Conservation (phyloP, 129 eudicot species). For the Arctium minus region DNA sequence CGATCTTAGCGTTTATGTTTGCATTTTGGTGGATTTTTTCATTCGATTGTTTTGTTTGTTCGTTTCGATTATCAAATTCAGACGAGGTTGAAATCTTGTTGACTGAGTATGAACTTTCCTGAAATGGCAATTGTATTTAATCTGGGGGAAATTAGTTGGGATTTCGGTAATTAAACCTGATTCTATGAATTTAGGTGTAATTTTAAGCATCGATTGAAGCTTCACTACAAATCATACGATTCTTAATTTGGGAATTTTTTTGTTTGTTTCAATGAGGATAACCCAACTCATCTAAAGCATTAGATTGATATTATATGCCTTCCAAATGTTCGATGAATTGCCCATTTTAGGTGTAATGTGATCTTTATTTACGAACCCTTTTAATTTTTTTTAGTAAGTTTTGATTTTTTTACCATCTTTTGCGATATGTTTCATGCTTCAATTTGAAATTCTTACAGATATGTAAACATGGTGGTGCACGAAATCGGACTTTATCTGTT, state of each 20-base stretch:
- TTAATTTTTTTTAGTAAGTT: neutral
- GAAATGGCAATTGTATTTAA: neutral
- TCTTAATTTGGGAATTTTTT: neutral
- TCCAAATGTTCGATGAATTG: neutral
- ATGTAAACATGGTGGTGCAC: conserved; percentile 16
- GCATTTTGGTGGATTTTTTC: neutral
- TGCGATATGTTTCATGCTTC: neutral
- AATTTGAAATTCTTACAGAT: neutral
- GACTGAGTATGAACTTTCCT: conserved; percentile 21
- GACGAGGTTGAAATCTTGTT: conserved; percentile 16
- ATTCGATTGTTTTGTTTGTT: neutral
- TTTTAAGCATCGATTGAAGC: neutral
- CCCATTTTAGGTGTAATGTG: neutral
- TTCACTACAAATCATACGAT: neutral
- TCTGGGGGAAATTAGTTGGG: neutral
- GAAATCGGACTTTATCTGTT: conserved; percentile 6
- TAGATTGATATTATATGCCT: neutral
- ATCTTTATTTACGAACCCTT: neutral
- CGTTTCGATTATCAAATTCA: neutral
- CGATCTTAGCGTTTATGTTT: conserved; percentile 13
- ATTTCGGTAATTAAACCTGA: neutral
- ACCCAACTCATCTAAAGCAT: neutral
- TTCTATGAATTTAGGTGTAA: neutral
- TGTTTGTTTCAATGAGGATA: neutral
- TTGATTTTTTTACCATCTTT: neutral